Evolutionary conservation across 768 basidiomycete species (phyloP).

Genomic region (Russula compacta): DNA sequence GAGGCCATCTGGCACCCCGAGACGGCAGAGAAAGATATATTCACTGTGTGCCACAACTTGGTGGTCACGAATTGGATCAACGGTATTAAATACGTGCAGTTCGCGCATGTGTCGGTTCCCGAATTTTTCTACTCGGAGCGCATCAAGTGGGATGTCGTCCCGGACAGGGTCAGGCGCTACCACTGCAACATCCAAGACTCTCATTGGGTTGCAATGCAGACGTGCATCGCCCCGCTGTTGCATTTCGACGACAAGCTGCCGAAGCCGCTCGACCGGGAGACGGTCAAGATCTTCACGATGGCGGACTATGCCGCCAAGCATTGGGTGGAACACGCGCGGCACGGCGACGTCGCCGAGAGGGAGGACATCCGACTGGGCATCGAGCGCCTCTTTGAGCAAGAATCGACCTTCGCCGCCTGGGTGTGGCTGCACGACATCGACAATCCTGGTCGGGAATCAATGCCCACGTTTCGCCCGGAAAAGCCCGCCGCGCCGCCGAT

Average conservation of each 20-base stretch:
- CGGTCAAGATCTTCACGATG: slow-evolving; percentile 12
- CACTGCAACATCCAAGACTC: neutral
- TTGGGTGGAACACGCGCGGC: slow-evolving; percentile 2
- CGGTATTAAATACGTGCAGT: neutral
- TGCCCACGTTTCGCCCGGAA: neutral
- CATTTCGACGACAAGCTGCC: slow-evolving; percentile 8
- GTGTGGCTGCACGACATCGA: slow-evolving; percentile 11
- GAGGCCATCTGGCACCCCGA: slow-evolving; percentile 16
- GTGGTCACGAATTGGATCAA: slow-evolving; percentile 3
- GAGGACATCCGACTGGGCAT: slow-evolving; percentile 9
- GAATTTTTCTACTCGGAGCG: slow-evolving; percentile 6
- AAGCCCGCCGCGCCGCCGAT: neutral
- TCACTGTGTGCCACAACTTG: slow-evolving; percentile 9
- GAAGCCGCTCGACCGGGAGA: neutral
- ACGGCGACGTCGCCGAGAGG: neutral
- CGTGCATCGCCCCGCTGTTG: slow-evolving; percentile 7
- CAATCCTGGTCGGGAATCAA: neutral
- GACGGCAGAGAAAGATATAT: slow-evolving; percentile 10
- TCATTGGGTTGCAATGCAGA: slow-evolving; percentile 2
- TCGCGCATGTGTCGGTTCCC: slow-evolving; percentile 2
- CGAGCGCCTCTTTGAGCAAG: slow-evolving; percentile 8
- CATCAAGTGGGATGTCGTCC: neutral
- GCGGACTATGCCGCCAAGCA: slow-evolving; percentile 3
- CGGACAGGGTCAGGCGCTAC: slow-evolving; percentile 1
- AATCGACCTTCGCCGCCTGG: slow-evolving; percentile 2